A percentile compares a stretch with the other conserved stretches of the same genome.
Evolutionary conservation across 1,139 yeast species (phyloP).

Genomic region (Debaryomyces sp.): DNA sequence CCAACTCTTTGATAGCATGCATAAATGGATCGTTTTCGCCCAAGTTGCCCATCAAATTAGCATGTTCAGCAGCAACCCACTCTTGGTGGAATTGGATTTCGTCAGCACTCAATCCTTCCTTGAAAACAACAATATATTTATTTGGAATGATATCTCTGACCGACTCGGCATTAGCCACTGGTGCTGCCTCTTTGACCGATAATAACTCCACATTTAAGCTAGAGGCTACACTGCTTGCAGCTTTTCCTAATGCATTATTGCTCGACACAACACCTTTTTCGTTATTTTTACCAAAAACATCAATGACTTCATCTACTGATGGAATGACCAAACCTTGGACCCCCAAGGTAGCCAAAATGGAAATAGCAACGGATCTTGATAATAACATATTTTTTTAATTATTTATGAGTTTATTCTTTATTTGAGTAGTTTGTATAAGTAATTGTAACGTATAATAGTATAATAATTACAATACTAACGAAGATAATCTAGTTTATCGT

Average conservation of each 20-base stretch:
- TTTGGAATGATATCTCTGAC: constrained; percentile 63
- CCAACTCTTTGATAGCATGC: constrained; percentile 33
- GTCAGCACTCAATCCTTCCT: constrained; percentile 55
- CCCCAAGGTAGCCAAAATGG: constrained; percentile 59
- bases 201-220: constrained; percentile 2
- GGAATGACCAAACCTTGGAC: constrained; percentile 73
- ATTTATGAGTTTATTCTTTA: constrained; percentile 1
- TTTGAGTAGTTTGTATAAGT: constrained; percentile 9
- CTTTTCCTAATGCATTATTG: not conserved
- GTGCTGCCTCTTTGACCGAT: constrained; percentile 34
- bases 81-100: constrained; percentile 63
- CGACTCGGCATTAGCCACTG: constrained; percentile 41
- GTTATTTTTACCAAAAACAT: constrained; percentile 30
- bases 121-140: constrained; percentile 82
- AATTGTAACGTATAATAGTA: constrained; percentile 27
- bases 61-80: constrained; percentile 58
- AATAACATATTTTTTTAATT: constrained; percentile 38
- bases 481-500: not conserved
- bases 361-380: constrained; percentile 50
- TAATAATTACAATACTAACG: not conserved
- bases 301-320: constrained; percentile 45
- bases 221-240: constrained; percentile 2
- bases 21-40: constrained; percentile 44
- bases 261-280: not conserved
- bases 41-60: constrained; percentile 30